These are phyloP conservation scores for Aspergillus jensenii DNA, from an alignment of 2,329 filamentous ascomycete genomes.

Conservation along the genomic window DNA sequence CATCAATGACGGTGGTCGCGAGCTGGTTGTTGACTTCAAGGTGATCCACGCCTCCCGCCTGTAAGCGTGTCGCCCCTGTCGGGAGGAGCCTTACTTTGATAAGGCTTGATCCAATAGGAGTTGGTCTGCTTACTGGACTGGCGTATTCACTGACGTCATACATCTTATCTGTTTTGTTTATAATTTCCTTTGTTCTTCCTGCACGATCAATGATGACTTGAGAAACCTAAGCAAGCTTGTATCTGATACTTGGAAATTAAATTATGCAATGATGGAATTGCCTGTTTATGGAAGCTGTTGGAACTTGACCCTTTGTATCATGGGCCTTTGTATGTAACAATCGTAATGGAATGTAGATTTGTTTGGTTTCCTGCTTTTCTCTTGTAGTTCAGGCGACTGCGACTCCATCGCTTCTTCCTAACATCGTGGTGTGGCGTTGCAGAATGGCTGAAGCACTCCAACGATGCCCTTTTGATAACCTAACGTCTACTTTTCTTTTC, in stretches of 20 bases:
- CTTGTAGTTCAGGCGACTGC: background rate
- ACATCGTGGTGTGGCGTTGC: no score
- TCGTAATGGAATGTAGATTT: slow-evolving; percentile 19
- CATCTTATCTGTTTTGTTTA: slow-evolving; percentile 4
- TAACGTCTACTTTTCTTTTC: no score
- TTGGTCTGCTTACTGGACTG: background rate
- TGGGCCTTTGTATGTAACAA: slow-evolving; percentile 21
- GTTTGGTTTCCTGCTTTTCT: slow-evolving; percentile 1
- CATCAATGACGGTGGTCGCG: slow-evolving; percentile 86
- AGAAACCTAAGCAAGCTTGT: slow-evolving; percentile 12
- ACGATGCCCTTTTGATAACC: no score
- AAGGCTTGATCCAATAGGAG: background rate
- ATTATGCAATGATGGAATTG: slow-evolving; percentile 20
- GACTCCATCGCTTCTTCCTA: no score
- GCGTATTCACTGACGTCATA: slow-evolving; percentile 1
- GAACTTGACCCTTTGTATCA: slow-evolving; percentile 14
- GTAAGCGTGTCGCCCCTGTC: slow-evolving; percentile 42
- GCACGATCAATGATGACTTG: slow-evolving; percentile 22
- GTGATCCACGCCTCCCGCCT: slow-evolving; percentile 78
- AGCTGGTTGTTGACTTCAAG: slow-evolving; percentile 99
- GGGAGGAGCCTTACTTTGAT: slow-evolving; percentile 8
- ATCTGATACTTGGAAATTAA: slow-evolving; percentile 15
- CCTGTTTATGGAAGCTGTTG: slow-evolving; percentile 15
- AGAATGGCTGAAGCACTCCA: no score
- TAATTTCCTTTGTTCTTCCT: slow-evolving; percentile 4